phyloP scores from a whole-genome alignment of 1,139 yeast species.

The Pichia norvegensis region DNA sequence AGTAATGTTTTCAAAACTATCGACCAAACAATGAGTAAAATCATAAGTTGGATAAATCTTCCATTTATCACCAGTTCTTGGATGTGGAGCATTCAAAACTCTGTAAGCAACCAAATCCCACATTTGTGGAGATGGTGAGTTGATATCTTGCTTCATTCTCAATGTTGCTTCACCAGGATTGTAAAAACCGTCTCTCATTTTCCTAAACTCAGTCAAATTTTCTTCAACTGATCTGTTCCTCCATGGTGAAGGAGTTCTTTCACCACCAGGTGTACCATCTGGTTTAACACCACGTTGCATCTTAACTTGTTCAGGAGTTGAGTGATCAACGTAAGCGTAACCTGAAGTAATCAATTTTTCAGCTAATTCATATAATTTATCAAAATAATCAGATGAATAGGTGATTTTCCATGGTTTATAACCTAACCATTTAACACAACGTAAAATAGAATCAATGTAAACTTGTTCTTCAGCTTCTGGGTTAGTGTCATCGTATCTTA shows the following conservation, averaged over 20 bases:
- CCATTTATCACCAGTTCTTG: slow-evolving; percentile 96
- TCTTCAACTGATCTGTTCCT: slow-evolving; percentile 65
- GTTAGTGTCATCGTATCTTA: slow-evolving; percentile 94
- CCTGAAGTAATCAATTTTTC: slow-evolving; percentile 64
- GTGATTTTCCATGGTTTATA: slow-evolving; percentile 89
- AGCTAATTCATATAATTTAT: slow-evolving; percentile 78
- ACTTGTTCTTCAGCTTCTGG: slow-evolving; percentile 98
- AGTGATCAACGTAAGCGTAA: slow-evolving; percentile 86
- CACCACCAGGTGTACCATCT: slow-evolving; percentile 92
- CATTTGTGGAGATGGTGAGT: slow-evolving; percentile 97
- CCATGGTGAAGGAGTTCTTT: slow-evolving; percentile 74
- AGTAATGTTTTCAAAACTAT: slow-evolving; percentile 90
- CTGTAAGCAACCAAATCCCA: slow-evolving; percentile 99
- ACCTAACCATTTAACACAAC: slow-evolving; percentile 89
- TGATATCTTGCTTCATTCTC: slow-evolving; percentile 92
- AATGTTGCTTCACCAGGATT: slow-evolving; percentile 87
- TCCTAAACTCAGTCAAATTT: slow-evolving; percentile 72
- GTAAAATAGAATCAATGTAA: slow-evolving; percentile 74
- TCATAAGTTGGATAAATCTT: slow-evolving; percentile 97
- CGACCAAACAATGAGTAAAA: slow-evolving; percentile 97
- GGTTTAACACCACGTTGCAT: slow-evolving; percentile 81
- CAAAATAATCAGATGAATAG: slow-evolving; percentile 93
- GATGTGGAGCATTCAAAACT: slow-evolving; percentile 85
- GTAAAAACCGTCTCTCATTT: slow-evolving; percentile 85
- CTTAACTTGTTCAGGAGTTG: slow-evolving; percentile 87